A percentile compares a stretch with the other conserved stretches of the same genome.
phyloP scores from a whole-genome alignment of 306 rosid genomes.

The Pyrus bretschneideri region DNA sequence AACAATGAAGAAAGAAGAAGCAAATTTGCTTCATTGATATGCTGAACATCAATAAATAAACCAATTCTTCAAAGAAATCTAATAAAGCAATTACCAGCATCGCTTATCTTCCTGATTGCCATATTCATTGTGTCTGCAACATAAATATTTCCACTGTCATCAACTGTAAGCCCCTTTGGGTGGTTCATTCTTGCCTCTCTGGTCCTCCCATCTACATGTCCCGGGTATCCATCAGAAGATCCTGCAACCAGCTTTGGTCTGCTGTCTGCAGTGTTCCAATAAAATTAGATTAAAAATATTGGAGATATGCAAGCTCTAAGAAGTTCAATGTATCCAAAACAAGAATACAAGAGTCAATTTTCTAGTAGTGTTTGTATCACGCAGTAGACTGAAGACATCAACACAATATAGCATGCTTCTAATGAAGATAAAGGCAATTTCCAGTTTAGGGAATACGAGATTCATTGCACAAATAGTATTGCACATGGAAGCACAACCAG shows the following conservation, averaged over 20 bases:
- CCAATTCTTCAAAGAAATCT: background rate
- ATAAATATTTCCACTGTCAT: conserved; percentile 86
- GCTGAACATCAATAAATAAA: background rate
- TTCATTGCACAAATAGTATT: background rate
- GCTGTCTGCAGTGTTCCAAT: conserved; percentile 57
- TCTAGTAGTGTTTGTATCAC: background rate
- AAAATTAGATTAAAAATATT: conserved; percentile 1
- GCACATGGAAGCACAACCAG: background rate
- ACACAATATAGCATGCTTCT: background rate
- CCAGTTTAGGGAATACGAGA: background rate
- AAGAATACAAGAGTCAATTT: background rate
- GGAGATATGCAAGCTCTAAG: background rate
- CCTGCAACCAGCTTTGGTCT: conserved; percentile 80
- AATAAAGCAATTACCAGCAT: conserved; percentile 46
- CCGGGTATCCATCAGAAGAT: conserved; percentile 77
- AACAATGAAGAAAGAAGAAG: background rate
- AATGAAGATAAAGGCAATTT: background rate
- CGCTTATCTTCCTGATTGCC: conserved; percentile 91
- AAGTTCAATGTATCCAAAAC: background rate
- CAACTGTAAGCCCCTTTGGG: conserved; percentile 83
- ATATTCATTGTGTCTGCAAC: conserved; percentile 80
- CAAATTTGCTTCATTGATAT: background rate
- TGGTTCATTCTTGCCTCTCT: conserved; percentile 88
- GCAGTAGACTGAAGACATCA: background rate
- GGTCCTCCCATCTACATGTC: conserved; percentile 78